Evolutionary conservation across 306 rosid genomes (phyloP), one percentile per base, ranked within the genome.

Genomic region (Begonia masoniana): DNA sequence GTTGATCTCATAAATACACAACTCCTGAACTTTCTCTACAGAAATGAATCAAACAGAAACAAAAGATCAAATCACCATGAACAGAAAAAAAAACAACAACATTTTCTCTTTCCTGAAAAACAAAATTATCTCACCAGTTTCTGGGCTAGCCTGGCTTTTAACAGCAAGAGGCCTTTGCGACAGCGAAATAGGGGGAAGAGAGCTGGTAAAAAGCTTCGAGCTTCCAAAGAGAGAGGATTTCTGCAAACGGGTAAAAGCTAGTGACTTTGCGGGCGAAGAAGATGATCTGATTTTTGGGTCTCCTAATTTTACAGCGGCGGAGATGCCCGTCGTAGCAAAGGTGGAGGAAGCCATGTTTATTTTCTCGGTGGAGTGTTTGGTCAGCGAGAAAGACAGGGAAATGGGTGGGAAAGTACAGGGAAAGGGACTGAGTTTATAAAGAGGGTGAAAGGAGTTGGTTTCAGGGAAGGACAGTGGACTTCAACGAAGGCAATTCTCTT

Each of bases 1-100:
- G 31, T 85, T 85, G 67, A 82, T 78, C 74, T 79, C 92, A 54
- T 85, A 85, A 5, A 79, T 79, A 21, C 50, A 12, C 13, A 85
- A 58, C 53, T 82, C 85, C 51, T 82, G 87, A 10, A 77, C 95
- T 60, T 69, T 64, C 1, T 10, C 95, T 85, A 56, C 73, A 24
- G 14, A 26, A 26, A 26, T 26, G 35, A 4, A 4, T 11, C 49
- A 45, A 45, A 45, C 12, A 64, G 59, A 68, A 6, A 31, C 39
- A 31, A 5, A 31, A 31, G 39, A 31, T 31, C 39, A 31, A 31
- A 31, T 31, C 39, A 9, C 39, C 39, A 31, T 31, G 39, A 31
- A 31, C 39, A 31, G 9, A 31, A 31, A 5, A 31, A 7, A 31
- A 31, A 5, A 17, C 1, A 26, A 26, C 35, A 26, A 31, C 39